Conservation (phyloP, 768 basidiomycete genomes). For the Leucocoprinus leucothites region DNA sequence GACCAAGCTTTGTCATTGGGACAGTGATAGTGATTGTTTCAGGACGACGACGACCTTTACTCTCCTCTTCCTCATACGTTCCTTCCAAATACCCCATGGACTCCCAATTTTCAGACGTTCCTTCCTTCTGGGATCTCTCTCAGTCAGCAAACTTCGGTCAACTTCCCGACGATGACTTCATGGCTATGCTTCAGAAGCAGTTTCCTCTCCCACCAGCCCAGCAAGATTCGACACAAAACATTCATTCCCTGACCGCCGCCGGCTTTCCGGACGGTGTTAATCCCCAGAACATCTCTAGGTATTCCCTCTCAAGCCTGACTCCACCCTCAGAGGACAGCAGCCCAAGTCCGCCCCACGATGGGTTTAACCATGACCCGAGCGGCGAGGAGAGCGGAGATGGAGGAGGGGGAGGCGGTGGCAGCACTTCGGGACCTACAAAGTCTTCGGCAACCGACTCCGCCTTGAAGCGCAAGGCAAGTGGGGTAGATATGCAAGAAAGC, state of each 20-base stretch:
- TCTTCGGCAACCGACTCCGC: slow-evolving; percentile 27
- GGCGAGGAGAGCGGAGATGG: slow-evolving; percentile 36
- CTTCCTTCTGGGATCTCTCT: slow-evolving; percentile 67
- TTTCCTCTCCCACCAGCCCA: slow-evolving; percentile 37
- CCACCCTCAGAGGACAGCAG: slow-evolving; percentile 76
- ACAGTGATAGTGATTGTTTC: slow-evolving; percentile 11
- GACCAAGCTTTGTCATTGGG: slow-evolving; percentile 9
- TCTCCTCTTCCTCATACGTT: background rate
- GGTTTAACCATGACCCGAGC: slow-evolving; percentile 30
- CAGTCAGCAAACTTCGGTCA: slow-evolving; percentile 58
- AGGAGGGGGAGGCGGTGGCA: background rate
- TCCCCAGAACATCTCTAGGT: slow-evolving; percentile 54
- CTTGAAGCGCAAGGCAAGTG: slow-evolving; percentile 77
- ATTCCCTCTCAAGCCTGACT: slow-evolving; percentile 48
- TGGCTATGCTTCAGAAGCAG: slow-evolving; percentile 75
- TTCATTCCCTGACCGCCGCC: slow-evolving; percentile 17
- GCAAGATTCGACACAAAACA: slow-evolving; percentile 9
- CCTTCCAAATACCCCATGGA: slow-evolving; percentile 39
- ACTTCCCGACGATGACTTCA: slow-evolving; percentile 72
- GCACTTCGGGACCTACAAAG: background rate
- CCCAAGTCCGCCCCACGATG: slow-evolving; percentile 63
- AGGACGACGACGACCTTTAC: slow-evolving; percentile 2
- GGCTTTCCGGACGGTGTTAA: slow-evolving; percentile 45
- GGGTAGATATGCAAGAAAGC: slow-evolving; percentile 51
- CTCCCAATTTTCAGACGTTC: slow-evolving; percentile 35